Evolutionary conservation across 768 basidiomycete species (phyloP).

Genomic region (Agrocybe chaxingu): DNA sequence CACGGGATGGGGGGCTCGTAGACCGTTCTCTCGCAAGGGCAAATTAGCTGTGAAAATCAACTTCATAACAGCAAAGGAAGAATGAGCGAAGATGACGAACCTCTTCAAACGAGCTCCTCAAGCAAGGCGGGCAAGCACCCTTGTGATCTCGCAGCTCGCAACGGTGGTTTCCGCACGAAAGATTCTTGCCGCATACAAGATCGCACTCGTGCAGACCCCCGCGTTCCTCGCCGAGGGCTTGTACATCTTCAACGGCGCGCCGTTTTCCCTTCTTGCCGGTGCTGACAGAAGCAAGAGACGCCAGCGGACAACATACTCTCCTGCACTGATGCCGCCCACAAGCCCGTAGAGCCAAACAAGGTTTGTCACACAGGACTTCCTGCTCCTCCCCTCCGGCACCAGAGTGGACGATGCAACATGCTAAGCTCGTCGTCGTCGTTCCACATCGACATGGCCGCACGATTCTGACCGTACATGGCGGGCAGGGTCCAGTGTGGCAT

Average conservation of each 20-base stretch:
- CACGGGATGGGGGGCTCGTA: slow-evolving; percentile 89
- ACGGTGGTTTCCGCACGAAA: slow-evolving; percentile 73
- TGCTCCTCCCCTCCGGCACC: slow-evolving; percentile 27
- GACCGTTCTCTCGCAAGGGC: slow-evolving; percentile 82
- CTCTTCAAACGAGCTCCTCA: slow-evolving; percentile 92
- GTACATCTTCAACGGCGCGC: slow-evolving; percentile 27
- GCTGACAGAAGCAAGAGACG: slow-evolving; percentile 44
- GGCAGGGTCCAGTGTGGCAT: slow-evolving; percentile 82
- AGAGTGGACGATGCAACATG: slow-evolving; percentile 48
- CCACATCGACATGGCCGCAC: slow-evolving; percentile 88
- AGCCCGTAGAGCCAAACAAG: slow-evolving; percentile 71
- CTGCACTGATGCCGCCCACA: slow-evolving; percentile 89
- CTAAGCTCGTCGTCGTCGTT: slow-evolving; percentile 48
- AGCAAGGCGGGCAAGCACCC: slow-evolving; percentile 78
- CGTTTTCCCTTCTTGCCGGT: slow-evolving; percentile 61
- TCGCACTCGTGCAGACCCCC: slow-evolving; percentile 84
- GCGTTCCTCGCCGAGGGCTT: slow-evolving; percentile 50
- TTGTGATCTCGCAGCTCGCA: slow-evolving; percentile 83
- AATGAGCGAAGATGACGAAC: slow-evolving; percentile 30
- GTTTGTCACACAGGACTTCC: slow-evolving; percentile 76
- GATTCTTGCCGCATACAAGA: slow-evolving; percentile 67
- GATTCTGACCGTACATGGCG: slow-evolving; percentile 70
- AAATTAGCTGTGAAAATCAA: slow-evolving; percentile 51
- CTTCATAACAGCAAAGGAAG: slow-evolving; percentile 2
- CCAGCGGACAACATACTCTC: slow-evolving; percentile 86